phyloP scores from a whole-genome alignment of 352 stramenopile species.

The Phytophthora multivora region DNA sequence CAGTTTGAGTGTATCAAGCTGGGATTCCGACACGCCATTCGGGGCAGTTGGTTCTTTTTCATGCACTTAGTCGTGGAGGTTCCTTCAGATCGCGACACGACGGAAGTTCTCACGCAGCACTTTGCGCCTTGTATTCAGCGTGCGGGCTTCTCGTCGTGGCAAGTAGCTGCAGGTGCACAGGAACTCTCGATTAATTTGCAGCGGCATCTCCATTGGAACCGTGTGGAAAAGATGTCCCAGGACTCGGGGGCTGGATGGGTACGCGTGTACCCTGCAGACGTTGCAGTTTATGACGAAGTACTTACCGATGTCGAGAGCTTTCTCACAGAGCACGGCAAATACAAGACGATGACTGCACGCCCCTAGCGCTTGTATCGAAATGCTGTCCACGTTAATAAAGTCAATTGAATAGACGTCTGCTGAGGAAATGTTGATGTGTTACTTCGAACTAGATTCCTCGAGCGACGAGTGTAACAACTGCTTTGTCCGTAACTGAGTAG shows the following conservation, averaged over 20 bases:
- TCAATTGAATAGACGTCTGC: conserved; percentile 31
- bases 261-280: conserved; percentile 82
- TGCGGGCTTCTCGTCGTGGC: conserved; percentile 84
- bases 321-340: conserved; percentile 53
- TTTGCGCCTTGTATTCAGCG: conserved; percentile 84
- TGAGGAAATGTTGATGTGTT: conserved; percentile 1
- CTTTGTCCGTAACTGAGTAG: conserved; percentile 82
- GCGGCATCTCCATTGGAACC: conserved; percentile 88
- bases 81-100: conserved; percentile 48
- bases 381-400: not conserved
- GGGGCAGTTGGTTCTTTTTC: conserved; percentile 84
- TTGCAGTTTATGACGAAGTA: conserved; percentile 79
- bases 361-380: conserved; percentile 27
- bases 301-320: conserved; percentile 77
- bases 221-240: conserved; percentile 88
- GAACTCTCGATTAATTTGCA: conserved; percentile 90
- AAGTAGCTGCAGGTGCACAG: conserved; percentile 83
- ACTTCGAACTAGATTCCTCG: conserved; percentile 51
- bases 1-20: conserved; percentile 85
- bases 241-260: conserved; percentile 87
- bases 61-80: conserved; percentile 86
- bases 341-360: conserved; percentile 27
- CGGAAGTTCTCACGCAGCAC: conserved; percentile 60
- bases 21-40: conserved; percentile 70
- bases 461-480: conserved; percentile 78